Evolutionary conservation across 208 protist genomes (phyloP).

Genomic region (Leishmania mexicana): DNA sequence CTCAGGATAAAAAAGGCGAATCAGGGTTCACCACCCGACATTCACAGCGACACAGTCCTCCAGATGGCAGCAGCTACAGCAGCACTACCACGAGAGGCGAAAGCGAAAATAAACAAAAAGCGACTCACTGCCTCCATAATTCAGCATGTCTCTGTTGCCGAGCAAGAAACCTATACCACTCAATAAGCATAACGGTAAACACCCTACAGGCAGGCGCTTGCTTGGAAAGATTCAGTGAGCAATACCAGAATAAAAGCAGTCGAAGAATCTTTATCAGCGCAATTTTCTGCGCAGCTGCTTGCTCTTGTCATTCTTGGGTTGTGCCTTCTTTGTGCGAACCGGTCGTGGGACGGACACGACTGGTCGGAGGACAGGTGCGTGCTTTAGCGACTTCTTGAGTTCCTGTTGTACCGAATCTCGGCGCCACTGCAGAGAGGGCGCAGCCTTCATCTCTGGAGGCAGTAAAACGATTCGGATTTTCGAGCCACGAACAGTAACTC

Average conservation of each 20-base stretch:
- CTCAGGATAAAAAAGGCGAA: too few relatives aligned
- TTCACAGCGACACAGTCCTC: background rate
- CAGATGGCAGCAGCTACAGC: background rate
- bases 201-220: too few relatives aligned
- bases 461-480: constrained; percentile 60
- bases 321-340: constrained; percentile 17
- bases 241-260: background rate
- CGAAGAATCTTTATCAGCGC: constrained; percentile 4
- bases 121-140: background rate
- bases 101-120: background rate
- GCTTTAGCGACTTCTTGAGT: constrained; percentile 46
- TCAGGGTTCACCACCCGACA: too few relatives aligned
- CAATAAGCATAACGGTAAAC: background rate
- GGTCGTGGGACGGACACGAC: background rate
- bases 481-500: constrained; percentile 49
- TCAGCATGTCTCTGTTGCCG: background rate
- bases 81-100: background rate
- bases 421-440: constrained; percentile 55
- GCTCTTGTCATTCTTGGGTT: constrained; percentile 18
- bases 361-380: constrained; percentile 2
- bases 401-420: constrained; percentile 47
- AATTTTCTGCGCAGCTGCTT: constrained; percentile 32
- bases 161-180: constrained; percentile 2
- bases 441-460: constrained; percentile 58
- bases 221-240: too few relatives aligned